Conservation (phyloP, 2,329 filamentous ascomycete species). For the Aspergillus sp. region DNA sequence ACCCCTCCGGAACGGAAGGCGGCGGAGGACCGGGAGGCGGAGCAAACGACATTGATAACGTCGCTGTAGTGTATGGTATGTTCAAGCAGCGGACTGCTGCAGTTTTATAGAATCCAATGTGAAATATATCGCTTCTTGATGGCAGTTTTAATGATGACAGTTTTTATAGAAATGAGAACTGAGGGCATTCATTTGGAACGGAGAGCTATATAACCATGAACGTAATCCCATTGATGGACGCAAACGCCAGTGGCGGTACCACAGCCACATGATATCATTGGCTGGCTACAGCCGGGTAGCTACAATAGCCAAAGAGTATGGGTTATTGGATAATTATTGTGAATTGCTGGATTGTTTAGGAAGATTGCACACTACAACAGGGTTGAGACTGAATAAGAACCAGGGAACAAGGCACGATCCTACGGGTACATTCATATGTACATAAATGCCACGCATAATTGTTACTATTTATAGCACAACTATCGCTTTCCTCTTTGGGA, state of each 20-base stretch:
- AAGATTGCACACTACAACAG: no score
- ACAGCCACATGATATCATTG: slow-evolving; percentile 6
- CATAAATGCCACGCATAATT: no score
- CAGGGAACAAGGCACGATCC: no score
- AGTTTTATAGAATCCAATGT: background rate
- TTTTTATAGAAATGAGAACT: background rate
- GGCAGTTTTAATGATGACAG: background rate
- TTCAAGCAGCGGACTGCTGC: background rate
- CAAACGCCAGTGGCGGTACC: slow-evolving; percentile 12
- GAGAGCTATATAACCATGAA: background rate
- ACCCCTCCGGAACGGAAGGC: slow-evolving; percentile 65
- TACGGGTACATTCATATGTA: no score
- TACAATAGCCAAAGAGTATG: no score
- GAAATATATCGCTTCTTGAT: background rate
- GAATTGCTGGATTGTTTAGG: no score
- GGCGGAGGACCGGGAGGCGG: slow-evolving; percentile 49
- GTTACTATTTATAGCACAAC: no score
- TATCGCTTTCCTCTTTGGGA: no score
- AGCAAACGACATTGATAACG: slow-evolving; percentile 29
- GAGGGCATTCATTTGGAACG: background rate
- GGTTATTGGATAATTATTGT: no score
- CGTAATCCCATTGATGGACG: background rate
- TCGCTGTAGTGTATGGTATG: background rate
- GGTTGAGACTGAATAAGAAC: no score
- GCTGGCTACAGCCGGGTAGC: background rate